phyloP scores from a whole-genome alignment of 345 rosid genomes.

The Mercurialis annua region DNA sequence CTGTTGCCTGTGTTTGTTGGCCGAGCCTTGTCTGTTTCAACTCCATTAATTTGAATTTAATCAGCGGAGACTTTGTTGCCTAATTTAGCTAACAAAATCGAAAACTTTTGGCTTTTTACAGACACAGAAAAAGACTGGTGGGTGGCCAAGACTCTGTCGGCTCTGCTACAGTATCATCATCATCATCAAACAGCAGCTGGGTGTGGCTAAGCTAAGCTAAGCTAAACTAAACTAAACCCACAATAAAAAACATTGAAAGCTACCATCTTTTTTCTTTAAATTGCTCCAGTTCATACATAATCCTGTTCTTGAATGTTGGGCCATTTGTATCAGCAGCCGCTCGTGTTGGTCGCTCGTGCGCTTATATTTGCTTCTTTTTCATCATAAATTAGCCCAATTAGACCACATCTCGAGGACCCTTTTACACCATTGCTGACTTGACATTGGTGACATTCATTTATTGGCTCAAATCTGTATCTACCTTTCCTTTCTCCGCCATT shows the following conservation, averaged over 20 bases:
- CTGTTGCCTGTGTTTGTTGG: conserved; percentile 9
- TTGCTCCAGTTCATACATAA: conserved; percentile 1
- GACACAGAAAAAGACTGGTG: conserved; percentile 14
- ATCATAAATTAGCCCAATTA: neutral
- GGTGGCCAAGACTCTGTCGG: neutral
- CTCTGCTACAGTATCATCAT: conserved; percentile 2
- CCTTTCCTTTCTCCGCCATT: conserved; percentile 58
- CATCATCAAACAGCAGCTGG: conserved; percentile 3
- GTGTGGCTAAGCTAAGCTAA: neutral
- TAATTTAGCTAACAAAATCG: neutral
- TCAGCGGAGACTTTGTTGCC: conserved; percentile 11
- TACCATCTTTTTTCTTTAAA: too few relatives aligned
- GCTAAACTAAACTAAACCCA: conserved; percentile 5
- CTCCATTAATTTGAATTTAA: neutral
- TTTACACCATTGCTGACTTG: conserved; percentile 23
- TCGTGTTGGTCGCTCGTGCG: conserved; percentile 44
- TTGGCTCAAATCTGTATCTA: conserved; percentile 11
- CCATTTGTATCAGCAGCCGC: conserved; percentile 31
- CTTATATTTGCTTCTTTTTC: neutral
- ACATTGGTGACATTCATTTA: conserved; percentile 28
- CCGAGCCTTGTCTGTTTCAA: neutral
- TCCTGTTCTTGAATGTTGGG: conserved; percentile 30
- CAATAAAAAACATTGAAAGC: neutral
- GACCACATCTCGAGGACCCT: conserved; percentile 43
- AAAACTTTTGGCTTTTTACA: neutral